phyloP scores from a whole-genome alignment of 2,329 filamentous ascomycete species.

The Fusarium gaditjirri region DNA sequence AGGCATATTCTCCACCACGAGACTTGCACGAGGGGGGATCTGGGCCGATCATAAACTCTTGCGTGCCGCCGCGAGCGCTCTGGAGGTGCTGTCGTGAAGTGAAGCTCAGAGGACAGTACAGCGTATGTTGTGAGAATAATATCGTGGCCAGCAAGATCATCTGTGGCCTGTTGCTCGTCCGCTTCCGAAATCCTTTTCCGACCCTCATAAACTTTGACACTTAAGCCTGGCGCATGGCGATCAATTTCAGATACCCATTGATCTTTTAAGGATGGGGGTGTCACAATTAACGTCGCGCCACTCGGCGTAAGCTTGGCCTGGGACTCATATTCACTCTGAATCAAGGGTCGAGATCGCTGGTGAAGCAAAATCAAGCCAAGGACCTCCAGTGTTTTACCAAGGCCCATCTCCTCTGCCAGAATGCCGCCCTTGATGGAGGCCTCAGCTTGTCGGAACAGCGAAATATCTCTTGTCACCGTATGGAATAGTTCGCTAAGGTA shows the following conservation, averaged over 20 bases:
- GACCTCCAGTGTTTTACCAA: slow-evolving; percentile 83
- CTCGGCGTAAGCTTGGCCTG: slow-evolving; percentile 58
- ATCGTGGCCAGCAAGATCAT: slow-evolving; percentile 62
- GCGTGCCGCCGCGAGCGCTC: slow-evolving; percentile 73
- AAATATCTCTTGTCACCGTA: slow-evolving; percentile 62
- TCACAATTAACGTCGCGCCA: slow-evolving; percentile 70
- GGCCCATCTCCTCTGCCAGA: slow-evolving; percentile 83
- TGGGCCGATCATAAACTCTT: slow-evolving; percentile 72
- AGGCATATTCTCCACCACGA: slow-evolving; percentile 88
- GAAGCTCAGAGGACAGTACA: slow-evolving; percentile 81
- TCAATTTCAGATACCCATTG: slow-evolving; percentile 72
- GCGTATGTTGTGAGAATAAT: slow-evolving; percentile 73
- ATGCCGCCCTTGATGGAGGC: slow-evolving; percentile 68
- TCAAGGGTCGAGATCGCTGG: slow-evolving; percentile 52
- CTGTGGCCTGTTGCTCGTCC: slow-evolving; percentile 54
- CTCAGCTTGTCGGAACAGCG: slow-evolving; percentile 56
- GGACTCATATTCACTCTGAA: slow-evolving; percentile 29
- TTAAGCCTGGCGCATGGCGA: slow-evolving; percentile 67
- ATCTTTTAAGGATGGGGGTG: slow-evolving; percentile 64
- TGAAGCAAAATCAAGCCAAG: slow-evolving; percentile 77
- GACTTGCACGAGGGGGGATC: slow-evolving; percentile 82
- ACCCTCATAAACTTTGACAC: slow-evolving; percentile 67
- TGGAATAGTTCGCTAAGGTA: slow-evolving; percentile 73
- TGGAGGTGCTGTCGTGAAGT: slow-evolving; percentile 78
- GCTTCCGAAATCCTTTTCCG: slow-evolving; percentile 50